Evolutionary conservation across 2,329 filamentous ascomycete species (phyloP).

Genomic region (Sporothrix brunneoviolacea): DNA sequence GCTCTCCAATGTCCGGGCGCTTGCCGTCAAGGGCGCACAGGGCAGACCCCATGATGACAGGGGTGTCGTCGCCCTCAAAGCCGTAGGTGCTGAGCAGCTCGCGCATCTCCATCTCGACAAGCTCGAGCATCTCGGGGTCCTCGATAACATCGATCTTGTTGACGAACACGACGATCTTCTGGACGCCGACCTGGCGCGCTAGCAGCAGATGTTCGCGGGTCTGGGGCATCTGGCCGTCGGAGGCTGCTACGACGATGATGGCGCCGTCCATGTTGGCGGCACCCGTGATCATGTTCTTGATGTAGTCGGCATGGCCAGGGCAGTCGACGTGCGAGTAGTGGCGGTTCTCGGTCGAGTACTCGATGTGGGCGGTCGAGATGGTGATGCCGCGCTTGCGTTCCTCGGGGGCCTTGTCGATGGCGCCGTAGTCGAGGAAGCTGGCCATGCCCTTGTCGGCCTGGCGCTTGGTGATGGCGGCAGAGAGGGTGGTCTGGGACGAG

Average conservation of each 20-base stretch:
- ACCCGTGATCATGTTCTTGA: slow-evolving; percentile 99
- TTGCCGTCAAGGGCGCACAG: slow-evolving; percentile 88
- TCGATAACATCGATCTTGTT: slow-evolving; percentile 99
- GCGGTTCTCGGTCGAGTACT: slow-evolving; percentile 88
- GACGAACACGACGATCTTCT: slow-evolving; percentile 97
- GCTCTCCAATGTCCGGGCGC: slow-evolving; percentile 74
- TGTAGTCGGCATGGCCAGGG: slow-evolving; percentile 99
- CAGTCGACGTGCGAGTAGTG: slow-evolving; percentile 99
- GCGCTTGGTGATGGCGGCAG: slow-evolving; percentile 96
- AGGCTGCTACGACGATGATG: slow-evolving; percentile 96
- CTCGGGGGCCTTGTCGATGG: slow-evolving; percentile 98
- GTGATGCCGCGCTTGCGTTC: slow-evolving; percentile 99
- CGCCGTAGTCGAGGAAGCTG: slow-evolving; percentile 91
- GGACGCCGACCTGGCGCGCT: slow-evolving; percentile 94
- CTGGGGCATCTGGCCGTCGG: slow-evolving; percentile 99
- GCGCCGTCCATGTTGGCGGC: slow-evolving; percentile 99
- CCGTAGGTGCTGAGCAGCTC: slow-evolving; percentile 89
- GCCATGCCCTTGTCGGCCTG: slow-evolving; percentile 92
- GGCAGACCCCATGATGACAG: slow-evolving; percentile 94
- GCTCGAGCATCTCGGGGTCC: slow-evolving; percentile 98
- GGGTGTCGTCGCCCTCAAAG: slow-evolving; percentile 96
- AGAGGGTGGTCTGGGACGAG: slow-evolving; percentile 71
- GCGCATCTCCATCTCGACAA: slow-evolving; percentile 99
- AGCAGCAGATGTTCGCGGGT: slow-evolving; percentile 97
- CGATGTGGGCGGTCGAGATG: slow-evolving; percentile 96